Conservation (phyloP, 768 basidiomycete species). For the Tubosaeta sp. region DNA sequence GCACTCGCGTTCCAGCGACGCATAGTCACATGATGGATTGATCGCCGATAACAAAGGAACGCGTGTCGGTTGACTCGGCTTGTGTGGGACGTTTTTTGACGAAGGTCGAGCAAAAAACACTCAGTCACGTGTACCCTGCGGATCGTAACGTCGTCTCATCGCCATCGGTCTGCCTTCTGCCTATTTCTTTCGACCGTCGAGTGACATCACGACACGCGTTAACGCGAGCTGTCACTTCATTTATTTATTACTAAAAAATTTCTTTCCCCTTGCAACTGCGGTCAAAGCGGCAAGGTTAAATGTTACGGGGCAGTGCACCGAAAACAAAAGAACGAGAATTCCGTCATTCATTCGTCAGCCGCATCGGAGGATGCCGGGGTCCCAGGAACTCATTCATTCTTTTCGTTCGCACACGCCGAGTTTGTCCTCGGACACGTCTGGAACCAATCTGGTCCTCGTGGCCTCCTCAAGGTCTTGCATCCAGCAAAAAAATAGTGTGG, state of each 20-base stretch:
- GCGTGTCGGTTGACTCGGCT: neutral
- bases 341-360: no score
- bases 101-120: no score
- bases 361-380: no score
- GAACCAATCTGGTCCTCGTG: slow-evolving; percentile 7
- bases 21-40: neutral
- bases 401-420: neutral
- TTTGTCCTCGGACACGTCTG: neutral
- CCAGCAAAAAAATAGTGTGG: neutral
- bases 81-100: neutral
- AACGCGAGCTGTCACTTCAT: neutral
- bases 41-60: neutral
- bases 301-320: neutral
- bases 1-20: neutral
- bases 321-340: neutral
- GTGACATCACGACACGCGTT: neutral
- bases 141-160: no score
- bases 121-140: no score
- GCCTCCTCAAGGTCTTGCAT: slow-evolving; percentile 9
- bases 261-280: neutral
- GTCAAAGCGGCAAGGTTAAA: neutral
- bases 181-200: no score
- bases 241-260: neutral
- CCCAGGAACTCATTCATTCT: no score
- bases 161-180: no score